A percentile compares a stretch with the other conserved stretches of the same genome.
phyloP scores from a whole-genome alignment of 352 stramenopile species.

The Phytophthora uliginosa region DNA sequence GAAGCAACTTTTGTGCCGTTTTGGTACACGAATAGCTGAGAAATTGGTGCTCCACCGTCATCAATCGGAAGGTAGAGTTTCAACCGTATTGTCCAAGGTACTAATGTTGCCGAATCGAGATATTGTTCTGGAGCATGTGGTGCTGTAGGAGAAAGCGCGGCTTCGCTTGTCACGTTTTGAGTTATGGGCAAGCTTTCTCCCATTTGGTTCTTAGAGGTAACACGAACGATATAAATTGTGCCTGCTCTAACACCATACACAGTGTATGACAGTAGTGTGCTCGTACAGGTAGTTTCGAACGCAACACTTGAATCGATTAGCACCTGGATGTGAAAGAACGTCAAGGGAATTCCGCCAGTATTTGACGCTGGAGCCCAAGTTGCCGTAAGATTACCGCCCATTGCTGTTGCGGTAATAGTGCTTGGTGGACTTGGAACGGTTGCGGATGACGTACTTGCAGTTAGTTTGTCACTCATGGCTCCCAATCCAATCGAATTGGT shows the following conservation, averaged over 20 bases:
- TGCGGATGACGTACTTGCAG: conserved; percentile 34
- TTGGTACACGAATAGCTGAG: conserved; percentile 50
- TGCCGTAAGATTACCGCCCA: conserved; percentile 40
- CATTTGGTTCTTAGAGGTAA: conserved; percentile 42
- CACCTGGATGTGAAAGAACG: conserved; percentile 31
- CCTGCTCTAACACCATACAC: conserved; percentile 38
- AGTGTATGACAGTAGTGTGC: conserved; percentile 12
- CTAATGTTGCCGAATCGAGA: conserved; percentile 20
- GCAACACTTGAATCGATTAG: neutral
- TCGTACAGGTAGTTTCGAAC: conserved; percentile 8
- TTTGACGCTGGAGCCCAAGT: conserved; percentile 46
- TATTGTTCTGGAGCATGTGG: conserved; percentile 35
- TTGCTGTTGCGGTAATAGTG: conserved; percentile 15
- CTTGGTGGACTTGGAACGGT: conserved; percentile 29
- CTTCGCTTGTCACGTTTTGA: conserved; percentile 34
- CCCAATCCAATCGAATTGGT: conserved; percentile 48
- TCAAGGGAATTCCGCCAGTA: conserved; percentile 49
- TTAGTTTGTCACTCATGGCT: conserved; percentile 36
- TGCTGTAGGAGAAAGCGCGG: conserved; percentile 31
- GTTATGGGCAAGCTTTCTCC: conserved; percentile 13
- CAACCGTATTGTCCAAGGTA: conserved; percentile 44
- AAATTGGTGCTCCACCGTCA: conserved; percentile 49
- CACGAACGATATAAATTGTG: conserved; percentile 38
- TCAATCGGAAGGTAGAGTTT: conserved; percentile 50
- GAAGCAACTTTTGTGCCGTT: conserved; percentile 41